Conservation (phyloP, 345 rosid species). For the Clarkia xantiana region DNA sequence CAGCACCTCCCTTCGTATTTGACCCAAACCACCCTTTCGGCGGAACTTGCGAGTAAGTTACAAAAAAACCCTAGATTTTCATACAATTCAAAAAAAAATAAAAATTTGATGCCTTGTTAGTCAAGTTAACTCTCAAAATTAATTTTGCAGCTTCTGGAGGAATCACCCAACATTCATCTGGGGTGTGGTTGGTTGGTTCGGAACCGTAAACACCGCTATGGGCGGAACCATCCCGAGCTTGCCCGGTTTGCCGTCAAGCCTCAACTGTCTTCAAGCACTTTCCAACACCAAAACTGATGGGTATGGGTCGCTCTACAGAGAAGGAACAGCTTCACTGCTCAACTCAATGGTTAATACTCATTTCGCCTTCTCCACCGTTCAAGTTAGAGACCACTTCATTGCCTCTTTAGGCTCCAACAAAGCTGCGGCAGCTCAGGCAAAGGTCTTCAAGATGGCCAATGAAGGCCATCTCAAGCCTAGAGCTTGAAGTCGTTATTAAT, state of each 20-base stretch:
- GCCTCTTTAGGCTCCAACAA: slow-evolving; percentile 41
- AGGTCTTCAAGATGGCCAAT: slow-evolving; percentile 74
- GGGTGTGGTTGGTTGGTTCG: slow-evolving; percentile 91
- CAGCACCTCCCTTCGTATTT: slow-evolving; percentile 38
- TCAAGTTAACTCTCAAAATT: no score
- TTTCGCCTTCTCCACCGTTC: slow-evolving; percentile 61
- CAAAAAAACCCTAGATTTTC: no score
- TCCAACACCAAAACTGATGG: slow-evolving; percentile 39
- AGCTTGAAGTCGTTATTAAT: slow-evolving; percentile 8
- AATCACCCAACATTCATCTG: slow-evolving; percentile 64
- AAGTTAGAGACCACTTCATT: slow-evolving; percentile 58
- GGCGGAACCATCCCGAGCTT: slow-evolving; percentile 23
- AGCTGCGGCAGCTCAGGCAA: slow-evolving; percentile 75
- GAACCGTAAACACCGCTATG: slow-evolving; percentile 48
- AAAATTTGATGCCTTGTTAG: no score
- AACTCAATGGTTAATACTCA: slow-evolving; percentile 59
- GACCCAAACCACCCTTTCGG: slow-evolving; percentile 39
- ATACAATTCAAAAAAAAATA: no score
- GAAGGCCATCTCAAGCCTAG: slow-evolving; percentile 61
- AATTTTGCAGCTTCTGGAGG: slow-evolving; percentile 69
- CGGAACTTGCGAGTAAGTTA: slow-evolving; percentile 92
- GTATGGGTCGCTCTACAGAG: slow-evolving; percentile 61
- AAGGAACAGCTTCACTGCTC: slow-evolving; percentile 86
- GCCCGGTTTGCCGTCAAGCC: slow-evolving; percentile 48
- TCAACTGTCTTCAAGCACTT: slow-evolving; percentile 66